Evolutionary conservation across 78 protist genomes (phyloP).

Genomic region (Dictyostelium firmibasis): DNA sequence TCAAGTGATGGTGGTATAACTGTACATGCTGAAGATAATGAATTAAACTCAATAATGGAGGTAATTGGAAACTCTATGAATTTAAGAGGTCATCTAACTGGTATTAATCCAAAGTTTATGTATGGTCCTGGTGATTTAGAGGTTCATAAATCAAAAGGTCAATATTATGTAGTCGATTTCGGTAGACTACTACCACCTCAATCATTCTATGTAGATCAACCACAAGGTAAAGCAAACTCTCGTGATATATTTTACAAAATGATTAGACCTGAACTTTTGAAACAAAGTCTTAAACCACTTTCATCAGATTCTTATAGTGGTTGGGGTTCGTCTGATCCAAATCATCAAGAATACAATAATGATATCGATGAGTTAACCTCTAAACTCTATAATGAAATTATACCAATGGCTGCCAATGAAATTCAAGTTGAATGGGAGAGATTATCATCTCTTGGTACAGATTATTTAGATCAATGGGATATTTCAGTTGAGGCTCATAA

Average conservation of each 20-base stretch:
- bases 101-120: constrained; percentile 1
- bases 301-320: constrained; percentile 64
- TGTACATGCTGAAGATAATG: constrained; percentile 8
- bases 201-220: neutral
- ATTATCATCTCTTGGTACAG: neutral
- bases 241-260: constrained; percentile 67
- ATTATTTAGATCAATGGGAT: neutral
- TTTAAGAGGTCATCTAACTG: constrained; percentile 45
- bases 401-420: neutral
- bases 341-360: neutral
- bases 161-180: constrained; percentile 58
- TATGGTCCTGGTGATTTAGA: constrained; percentile 80
- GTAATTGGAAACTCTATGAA: constrained; percentile 48
- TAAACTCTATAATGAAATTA: neutral
- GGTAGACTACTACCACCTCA: constrained; percentile 74
- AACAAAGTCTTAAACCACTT: constrained; percentile 6
- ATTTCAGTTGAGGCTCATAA: constrained; percentile 23
- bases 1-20: constrained; percentile 61
- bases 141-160: constrained; percentile 26
- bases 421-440: neutral
- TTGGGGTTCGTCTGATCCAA: constrained; percentile 40
- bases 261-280: constrained; percentile 67
- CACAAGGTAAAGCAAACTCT: neutral
- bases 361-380: constrained; percentile 15
- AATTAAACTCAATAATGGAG: constrained; percentile 52